Evolutionary conservation across 129 eudicot genomes (phyloP), one percentile per base, ranked within the genome.

Genomic region (Ambrosia trifida): DNA sequence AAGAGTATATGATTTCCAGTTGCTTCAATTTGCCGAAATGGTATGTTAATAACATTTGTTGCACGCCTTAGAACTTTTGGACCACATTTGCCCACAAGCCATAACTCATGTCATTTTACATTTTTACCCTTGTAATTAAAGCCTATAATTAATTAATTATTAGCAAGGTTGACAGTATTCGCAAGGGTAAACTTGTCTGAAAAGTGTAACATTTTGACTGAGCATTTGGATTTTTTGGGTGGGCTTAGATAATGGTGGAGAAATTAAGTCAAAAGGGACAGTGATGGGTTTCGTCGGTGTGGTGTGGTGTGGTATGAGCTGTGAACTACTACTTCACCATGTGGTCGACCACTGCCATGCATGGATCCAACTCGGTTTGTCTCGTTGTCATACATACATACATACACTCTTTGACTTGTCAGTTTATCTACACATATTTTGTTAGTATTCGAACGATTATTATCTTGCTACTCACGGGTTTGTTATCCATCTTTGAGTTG

Each of bases 321-420:
- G 74, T 76, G 41, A 76, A 35, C 20, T 33, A 53, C 79, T 11
- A 52, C 63, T 50, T 35, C 12, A 47, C 32, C 80, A 76, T 60
- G 81, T 69, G 81, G 50, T 50, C 54, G 44, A 77, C 71, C 65
- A 51, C 24, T 30, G 36, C 28, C n/a, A 24, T 24, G 30, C 43
- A 50, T 69, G 63, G 63, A 68, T 69, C 64, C 75, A 61, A 50
- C 76, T 50, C 41, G 0, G 17, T 24, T 61, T 69, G 65, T 77
- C 65, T 32, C 74, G 32, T 54, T 20, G 28, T 24, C 28, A 24
- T 24, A 24, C 28, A 24, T 24, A 24, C n/a, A n/a, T 24, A 24
- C 28, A 24, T 24, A 24, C 28, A 8, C 10, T 12, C 36, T 69
- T 69, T 60, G 58, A 69, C 72, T 62, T 69, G 70, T 49, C 72